Percentiles rank a stretch among this genome's conserved stretches.
phyloP scores from a whole-genome alignment of 129 eudicot genomes.

The Centella asiatica region DNA sequence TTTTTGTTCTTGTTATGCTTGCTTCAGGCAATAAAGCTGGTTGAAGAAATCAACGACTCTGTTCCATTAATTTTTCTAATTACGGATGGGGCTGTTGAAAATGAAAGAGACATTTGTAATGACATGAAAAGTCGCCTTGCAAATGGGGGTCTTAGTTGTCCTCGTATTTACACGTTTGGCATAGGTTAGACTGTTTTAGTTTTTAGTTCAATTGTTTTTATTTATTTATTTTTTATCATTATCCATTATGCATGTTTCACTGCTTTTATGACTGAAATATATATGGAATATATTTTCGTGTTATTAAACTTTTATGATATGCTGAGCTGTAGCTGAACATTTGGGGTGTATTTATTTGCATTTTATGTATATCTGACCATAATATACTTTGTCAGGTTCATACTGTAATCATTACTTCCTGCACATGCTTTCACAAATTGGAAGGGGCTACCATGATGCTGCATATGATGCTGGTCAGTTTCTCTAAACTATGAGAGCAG shows the following conservation, averaged over 20 bases:
- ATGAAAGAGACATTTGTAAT: conserved; percentile 78
- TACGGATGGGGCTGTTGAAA: conserved; percentile 88
- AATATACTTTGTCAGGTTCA: conserved; percentile 42
- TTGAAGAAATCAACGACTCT: conserved; percentile 36
- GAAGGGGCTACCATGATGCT: conserved; percentile 81
- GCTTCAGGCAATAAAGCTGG: conserved; percentile 66
- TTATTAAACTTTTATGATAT: neutral
- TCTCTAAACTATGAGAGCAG: neutral
- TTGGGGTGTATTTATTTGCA: neutral
- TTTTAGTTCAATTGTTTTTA: too few relatives aligned
- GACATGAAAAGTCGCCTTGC: conserved; percentile 26
- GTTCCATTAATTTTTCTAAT: conserved; percentile 60
- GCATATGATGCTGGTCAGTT: conserved; percentile 73
- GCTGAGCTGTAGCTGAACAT: neutral
- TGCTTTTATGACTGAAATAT: neutral
- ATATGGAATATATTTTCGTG: neutral
- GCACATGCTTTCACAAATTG: conserved; percentile 81
- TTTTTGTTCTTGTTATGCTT: conserved; percentile 10
- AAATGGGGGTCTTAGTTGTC: conserved; percentile 40
- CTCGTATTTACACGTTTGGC: conserved; percentile 83
- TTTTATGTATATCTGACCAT: conserved; percentile 4
- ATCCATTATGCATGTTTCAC: neutral
- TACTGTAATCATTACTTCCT: conserved; percentile 93
- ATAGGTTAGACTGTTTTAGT: conserved; percentile 63
- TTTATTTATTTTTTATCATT: neutral